Base-by-base conservation (phyloP, 2,329 filamentous ascomycete genomes). In the Phialocephala subalpina region DNA sequence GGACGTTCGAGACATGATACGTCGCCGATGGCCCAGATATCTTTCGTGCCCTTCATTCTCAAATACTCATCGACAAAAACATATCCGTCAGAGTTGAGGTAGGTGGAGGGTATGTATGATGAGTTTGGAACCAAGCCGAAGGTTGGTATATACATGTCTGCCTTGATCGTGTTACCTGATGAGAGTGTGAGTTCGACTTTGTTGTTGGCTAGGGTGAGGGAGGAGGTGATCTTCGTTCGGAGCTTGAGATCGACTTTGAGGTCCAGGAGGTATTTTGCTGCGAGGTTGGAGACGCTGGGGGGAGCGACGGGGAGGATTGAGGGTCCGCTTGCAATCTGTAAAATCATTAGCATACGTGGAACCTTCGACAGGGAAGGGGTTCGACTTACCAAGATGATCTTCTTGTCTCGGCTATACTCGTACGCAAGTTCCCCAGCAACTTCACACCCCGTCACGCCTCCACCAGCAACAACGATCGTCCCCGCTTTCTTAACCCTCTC, bases 61-160 rank as follows among this genome's bases (percentile, higher is more conserved):
- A 84, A 81, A 71, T 77, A 82, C 36, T 84, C 83, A 70, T 89
- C 85, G 3, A 85, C 81, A 11, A 80, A 75, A 63, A 83, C 81
- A 66, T 80, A 84, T 55, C 80, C 81, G 52, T 75, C 75, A 22
- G 80, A 77, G 27, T 79, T 81, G 22, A 88, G 80, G 67, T 83
- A 78, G 64, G 75, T 74, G 2, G 72, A 71, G 1, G 84, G 82
- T 2, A 89, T 70, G 75, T 82, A 89, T 40, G 82, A 82, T 4
- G 85, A 82, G 76, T 89, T 89, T 60, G 87, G 84, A 25, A 78
- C 71, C 55, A 87, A 73, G 49, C 87, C 87, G 72, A 83, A 83
- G 2, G 86, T 86, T 8, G 86, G 82, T 58, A 90, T 78, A 74
- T 86, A 86, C n/a, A 85, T 66, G 69, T 90, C 87, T 2, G 86